Conservation (phyloP, 2,329 filamentous ascomycete species). For the Aspergillus awamori region DNA sequence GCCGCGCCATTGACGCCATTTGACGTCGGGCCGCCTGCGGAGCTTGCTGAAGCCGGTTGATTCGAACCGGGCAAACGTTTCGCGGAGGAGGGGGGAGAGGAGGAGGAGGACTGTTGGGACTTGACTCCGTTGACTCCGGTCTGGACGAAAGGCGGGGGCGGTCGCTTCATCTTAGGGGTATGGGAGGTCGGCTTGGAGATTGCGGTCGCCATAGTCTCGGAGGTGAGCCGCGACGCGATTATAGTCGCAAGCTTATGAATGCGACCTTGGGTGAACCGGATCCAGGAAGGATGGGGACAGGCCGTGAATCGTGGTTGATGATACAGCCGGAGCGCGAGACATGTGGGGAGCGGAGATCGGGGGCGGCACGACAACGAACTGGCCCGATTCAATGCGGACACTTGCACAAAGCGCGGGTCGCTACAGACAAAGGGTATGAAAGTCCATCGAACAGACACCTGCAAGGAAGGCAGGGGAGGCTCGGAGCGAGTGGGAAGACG, state of each 20-base stretch:
- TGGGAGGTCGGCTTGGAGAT: conserved; percentile 48
- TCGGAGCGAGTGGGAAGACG: conserved; percentile 20
- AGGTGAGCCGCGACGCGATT: conserved; percentile 23
- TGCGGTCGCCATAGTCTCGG: conserved; percentile 46
- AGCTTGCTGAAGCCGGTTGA: conserved; percentile 52
- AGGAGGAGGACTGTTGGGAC: conserved; percentile 62
- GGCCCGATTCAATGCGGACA: conserved; percentile 29
- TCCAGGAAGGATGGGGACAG: conserved; percentile 31
- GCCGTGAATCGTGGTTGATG: conserved; percentile 37
- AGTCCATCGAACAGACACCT: conserved; percentile 31
- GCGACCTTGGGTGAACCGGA: conserved; percentile 31
- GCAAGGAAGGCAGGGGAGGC: conserved; percentile 24
- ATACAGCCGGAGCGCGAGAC: conserved; percentile 47
- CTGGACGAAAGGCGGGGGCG: conserved; percentile 66
- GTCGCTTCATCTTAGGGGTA: conserved; percentile 68
- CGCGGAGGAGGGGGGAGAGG: conserved; percentile 58
- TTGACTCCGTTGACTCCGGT: conserved; percentile 61
- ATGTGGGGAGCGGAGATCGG: conserved; percentile 47
- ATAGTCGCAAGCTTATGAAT: conserved; percentile 19
- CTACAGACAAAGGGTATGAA: conserved; percentile 25
- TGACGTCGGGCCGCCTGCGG: conserved; percentile 45
- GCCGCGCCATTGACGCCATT: conserved; percentile 45
- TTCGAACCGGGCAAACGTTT: conserved; percentile 59
- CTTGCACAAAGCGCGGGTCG: conserved; percentile 23
- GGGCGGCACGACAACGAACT: conserved; percentile 32